phyloP scores from a whole-genome alignment of 164 flowering plant genomes.

The Saururus chinensis region DNA sequence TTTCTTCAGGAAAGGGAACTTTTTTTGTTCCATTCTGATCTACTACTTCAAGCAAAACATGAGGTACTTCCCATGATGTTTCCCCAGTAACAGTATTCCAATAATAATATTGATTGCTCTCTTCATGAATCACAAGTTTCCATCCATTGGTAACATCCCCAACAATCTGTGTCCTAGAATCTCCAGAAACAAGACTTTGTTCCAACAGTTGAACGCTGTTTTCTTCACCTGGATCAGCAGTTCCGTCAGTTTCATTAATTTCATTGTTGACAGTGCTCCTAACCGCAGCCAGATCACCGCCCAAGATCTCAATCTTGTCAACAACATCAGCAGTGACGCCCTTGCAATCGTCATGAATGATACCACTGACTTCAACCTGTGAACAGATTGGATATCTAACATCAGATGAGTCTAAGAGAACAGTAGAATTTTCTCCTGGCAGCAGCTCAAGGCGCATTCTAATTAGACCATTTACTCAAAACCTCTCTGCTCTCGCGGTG shows the following conservation, averaged over 20 bases:
- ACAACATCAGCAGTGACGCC: neutral
- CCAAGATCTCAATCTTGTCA: conserved; percentile 7
- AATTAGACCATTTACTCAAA: too few relatives aligned
- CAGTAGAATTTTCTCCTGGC: neutral
- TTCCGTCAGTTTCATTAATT: conserved; percentile 9
- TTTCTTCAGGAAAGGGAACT: conserved; percentile 3
- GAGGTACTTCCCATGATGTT: conserved; percentile 92
- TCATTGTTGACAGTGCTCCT: conserved; percentile 17
- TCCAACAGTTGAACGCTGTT: conserved; percentile 16
- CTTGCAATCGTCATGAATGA: neutral
- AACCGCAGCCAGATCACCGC: conserved; percentile 12
- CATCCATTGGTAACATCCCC: conserved; percentile 53
- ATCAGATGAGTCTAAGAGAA: conserved; percentile 1
- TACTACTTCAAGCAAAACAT: conserved; percentile 28
- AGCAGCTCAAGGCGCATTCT: too few relatives aligned
- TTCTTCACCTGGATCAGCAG: conserved; percentile 6
- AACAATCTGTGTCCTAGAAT: conserved; percentile 26
- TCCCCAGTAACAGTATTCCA: conserved; percentile 93
- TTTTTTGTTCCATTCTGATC: conserved; percentile 11
- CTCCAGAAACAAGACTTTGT: conserved; percentile 22
- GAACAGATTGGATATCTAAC: conserved; percentile 11
- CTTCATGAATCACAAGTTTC: conserved; percentile 87
- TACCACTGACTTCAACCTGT: conserved; percentile 9
- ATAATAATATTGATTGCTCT: conserved; percentile 69
- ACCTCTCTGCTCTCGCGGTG: too few relatives aligned